phyloP scores from a whole-genome alignment of 2,329 filamentous ascomycete species.

The Cucurbitaria berberidis region DNA sequence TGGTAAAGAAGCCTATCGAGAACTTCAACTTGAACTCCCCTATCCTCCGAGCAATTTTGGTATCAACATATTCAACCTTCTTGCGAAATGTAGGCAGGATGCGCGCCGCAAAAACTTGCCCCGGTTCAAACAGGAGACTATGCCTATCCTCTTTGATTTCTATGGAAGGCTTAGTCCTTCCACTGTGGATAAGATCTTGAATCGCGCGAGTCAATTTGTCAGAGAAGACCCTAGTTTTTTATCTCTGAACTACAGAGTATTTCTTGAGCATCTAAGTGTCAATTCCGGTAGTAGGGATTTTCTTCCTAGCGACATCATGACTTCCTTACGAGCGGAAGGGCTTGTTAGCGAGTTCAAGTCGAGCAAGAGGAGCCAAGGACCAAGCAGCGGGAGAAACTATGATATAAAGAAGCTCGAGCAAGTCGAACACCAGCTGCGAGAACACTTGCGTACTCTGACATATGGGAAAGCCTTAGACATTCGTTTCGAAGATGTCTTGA shows the following conservation, averaged over 20 bases:
- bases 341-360: slow-evolving; percentile 22
- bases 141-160: slow-evolving; percentile 25
- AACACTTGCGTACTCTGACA: slow-evolving; percentile 15
- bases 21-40: slow-evolving; percentile 12
- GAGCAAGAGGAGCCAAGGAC: background rate
- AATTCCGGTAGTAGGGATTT: slow-evolving; percentile 14
- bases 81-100: slow-evolving; percentile 14
- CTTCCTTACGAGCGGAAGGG: slow-evolving; percentile 27
- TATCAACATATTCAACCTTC: slow-evolving; percentile 16
- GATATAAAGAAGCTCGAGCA: slow-evolving; percentile 24
- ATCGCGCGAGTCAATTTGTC: slow-evolving; percentile 25
- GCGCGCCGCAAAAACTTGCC: background rate
- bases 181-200: slow-evolving; percentile 18
- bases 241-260: slow-evolving; percentile 6
- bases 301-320: slow-evolving; percentile 35
- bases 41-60: slow-evolving; percentile 20
- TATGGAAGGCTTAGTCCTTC: slow-evolving; percentile 26
- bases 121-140: background rate
- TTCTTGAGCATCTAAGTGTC: slow-evolving; percentile 27
- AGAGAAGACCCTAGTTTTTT: slow-evolving; percentile 18
- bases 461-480: slow-evolving; percentile 8
- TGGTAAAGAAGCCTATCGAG: background rate
- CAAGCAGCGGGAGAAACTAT: background rate
- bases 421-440: slow-evolving; percentile 21
- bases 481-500: slow-evolving; percentile 8